These are phyloP conservation scores for Poa annua DNA, from an alignment of 176 grass and related monocot genomes.

Conservation along the genomic window DNA sequence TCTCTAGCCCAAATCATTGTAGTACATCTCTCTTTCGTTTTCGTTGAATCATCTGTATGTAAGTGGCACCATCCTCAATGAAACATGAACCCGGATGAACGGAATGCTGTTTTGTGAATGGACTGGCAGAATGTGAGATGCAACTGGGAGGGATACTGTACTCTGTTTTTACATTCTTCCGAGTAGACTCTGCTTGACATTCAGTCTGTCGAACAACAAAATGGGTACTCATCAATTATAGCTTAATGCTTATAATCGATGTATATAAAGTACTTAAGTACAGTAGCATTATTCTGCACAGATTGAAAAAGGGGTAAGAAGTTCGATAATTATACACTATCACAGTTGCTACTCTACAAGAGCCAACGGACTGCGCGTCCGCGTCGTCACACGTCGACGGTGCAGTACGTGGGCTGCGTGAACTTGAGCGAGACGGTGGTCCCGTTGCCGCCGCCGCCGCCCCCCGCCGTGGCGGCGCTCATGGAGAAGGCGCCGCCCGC, in stretches of 20 bases:
- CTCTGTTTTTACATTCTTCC: neutral
- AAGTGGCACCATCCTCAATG: neutral
- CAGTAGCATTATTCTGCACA: slow-evolving; percentile 49
- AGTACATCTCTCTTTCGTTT: neutral
- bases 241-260: neutral
- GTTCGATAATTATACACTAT: neutral
- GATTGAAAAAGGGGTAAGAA: neutral
- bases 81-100: neutral
- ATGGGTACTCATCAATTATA: neutral
- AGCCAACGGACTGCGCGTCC: too few relatives aligned
- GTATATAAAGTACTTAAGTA: neutral
- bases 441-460: neutral
- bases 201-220: neutral
- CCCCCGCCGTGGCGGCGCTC: slow-evolving; percentile 33
- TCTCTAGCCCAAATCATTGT: slow-evolving; percentile 18
- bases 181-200: neutral
- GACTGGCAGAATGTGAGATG: neutral
- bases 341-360: slow-evolving; percentile 21
- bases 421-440: slow-evolving; percentile 58
- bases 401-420: slow-evolving; percentile 57
- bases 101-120: neutral
- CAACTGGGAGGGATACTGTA: neutral
- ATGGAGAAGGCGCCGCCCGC: slow-evolving; percentile 41
- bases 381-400: slow-evolving; percentile 59
- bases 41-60: neutral